Conservation (phyloP, 1,284 basidiomycete species). For the Farysia itapuensis region DNA sequence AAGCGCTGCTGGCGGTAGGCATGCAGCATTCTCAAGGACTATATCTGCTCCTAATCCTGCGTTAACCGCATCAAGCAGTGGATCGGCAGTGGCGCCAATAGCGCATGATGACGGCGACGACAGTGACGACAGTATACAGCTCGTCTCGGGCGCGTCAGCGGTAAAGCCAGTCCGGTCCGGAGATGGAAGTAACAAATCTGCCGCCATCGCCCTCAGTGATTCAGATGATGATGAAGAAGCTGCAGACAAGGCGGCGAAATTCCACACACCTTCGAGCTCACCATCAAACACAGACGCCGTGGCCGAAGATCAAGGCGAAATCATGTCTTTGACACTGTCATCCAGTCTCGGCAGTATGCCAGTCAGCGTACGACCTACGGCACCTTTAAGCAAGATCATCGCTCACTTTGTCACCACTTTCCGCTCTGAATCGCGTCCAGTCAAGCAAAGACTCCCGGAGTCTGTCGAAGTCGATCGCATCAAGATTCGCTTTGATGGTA, state of each 20-base stretch:
- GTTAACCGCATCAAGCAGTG: neutral
- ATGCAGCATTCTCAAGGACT: neutral
- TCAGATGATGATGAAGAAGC: constrained; percentile 4
- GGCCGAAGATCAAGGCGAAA: constrained; percentile 3
- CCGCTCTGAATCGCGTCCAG: too few species aligned
- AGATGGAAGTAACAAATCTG: too few species aligned
- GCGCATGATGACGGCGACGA: too few species aligned
- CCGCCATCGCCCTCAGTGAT: constrained; percentile 5
- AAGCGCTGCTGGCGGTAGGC: neutral
- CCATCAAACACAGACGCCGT: too few species aligned
- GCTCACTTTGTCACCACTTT: constrained; percentile 23
- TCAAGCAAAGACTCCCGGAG: neutral
- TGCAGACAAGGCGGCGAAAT: neutral
- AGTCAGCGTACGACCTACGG: constrained; percentile 36
- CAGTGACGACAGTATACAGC: constrained; percentile 18
- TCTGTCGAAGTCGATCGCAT: neutral
- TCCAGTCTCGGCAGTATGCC: constrained; percentile 10
- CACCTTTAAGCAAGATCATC: constrained; percentile 21
- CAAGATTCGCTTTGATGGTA: constrained; percentile 26
- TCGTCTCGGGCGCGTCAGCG: too few species aligned
- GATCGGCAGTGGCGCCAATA: neutral
- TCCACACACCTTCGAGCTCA: neutral
- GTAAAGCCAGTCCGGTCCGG: too few species aligned
- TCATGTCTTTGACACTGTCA: constrained; percentile 25
- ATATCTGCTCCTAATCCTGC: neutral